Conservation (phyloP, 139 green algal genomes). For the Coelastrella sp. region DNA sequence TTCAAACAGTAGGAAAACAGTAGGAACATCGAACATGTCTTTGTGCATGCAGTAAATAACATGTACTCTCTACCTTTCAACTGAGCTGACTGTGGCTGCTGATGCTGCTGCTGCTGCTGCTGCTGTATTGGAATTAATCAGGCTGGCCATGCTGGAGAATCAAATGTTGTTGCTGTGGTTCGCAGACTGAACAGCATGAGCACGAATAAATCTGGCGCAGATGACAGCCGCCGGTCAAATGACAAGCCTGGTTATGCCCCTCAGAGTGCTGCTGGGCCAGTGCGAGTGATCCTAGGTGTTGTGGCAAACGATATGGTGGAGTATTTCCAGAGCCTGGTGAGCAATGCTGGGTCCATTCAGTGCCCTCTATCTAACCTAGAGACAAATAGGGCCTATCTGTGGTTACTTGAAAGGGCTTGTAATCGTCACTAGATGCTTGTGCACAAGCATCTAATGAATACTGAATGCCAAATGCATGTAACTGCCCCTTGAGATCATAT, state of each 20-base stretch:
- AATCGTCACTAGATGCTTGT: too few species aligned
- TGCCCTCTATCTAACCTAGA: background rate
- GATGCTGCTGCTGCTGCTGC: background rate
- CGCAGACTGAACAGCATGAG: background rate
- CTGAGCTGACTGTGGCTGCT: background rate
- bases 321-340: background rate
- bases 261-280: background rate
- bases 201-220: background rate
- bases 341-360: background rate
- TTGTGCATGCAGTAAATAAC: too few species aligned
- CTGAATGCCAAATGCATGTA: too few species aligned
- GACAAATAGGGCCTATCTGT: too few species aligned
- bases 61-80: too few species aligned
- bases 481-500: too few species aligned
- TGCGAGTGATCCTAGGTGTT: background rate
- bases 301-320: background rate
- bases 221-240: too few species aligned
- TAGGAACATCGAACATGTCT: too few species aligned
- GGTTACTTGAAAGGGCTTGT: too few species aligned
- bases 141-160: background rate
- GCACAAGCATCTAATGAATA: too few species aligned
- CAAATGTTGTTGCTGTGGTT: background rate
- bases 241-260: background rate
- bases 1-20: too few species aligned
- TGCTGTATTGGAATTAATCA: background rate